Base-by-base conservation (phyloP, 176 grass and related monocot species). In the Cymbopogon citratus region DNA sequence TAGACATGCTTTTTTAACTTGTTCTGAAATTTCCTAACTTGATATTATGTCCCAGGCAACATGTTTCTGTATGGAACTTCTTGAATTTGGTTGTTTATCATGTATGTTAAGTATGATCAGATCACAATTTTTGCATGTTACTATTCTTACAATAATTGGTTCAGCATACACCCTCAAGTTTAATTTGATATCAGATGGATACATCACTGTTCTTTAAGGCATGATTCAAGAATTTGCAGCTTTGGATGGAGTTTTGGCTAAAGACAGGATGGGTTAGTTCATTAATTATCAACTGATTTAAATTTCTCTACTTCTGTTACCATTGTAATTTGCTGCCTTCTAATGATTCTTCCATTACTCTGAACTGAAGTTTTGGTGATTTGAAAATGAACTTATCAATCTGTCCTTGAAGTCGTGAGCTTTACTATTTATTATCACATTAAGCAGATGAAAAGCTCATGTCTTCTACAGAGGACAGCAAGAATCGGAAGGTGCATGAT, bases 61-160 rank as follows among this genome's bases (percentile, higher is more conserved):
- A 69, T 90, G 69, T 90, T 90, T 90, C 52, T 90, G 65, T 90
- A 87, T 63, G 88, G 84, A 83, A 80, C 61, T 69, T 27, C 84
- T 69, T 90, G 80, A 90, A 87, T 90, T 74, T 83, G 75, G 13
- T 73, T 83, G 70, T 21, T 41, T 85, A 80, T 45, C 78, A 76
- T 85, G 7, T 40, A 33, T 39, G 29, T 84, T 90, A 79, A 79
- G 60, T 54, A 33, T 74, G 48, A 83, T 65, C 1, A 38, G 62
- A 83, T 27, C 60, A 51, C 6, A 14, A 13, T 25, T 63, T 40
- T 54, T 3, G 31, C 31, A 3, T 3, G 31, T 33, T 33, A 33
- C 31, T 33, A 33, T 33, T 33, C 31, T 33, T 72, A 5, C 9
- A 69, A 34, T 74, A 6, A 19, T 73, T 35, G 6, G 15, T 76